These are phyloP conservation scores for Stephania cephalantha DNA, from an alignment of 164 flowering plant genomes.

Conservation along the genomic window DNA sequence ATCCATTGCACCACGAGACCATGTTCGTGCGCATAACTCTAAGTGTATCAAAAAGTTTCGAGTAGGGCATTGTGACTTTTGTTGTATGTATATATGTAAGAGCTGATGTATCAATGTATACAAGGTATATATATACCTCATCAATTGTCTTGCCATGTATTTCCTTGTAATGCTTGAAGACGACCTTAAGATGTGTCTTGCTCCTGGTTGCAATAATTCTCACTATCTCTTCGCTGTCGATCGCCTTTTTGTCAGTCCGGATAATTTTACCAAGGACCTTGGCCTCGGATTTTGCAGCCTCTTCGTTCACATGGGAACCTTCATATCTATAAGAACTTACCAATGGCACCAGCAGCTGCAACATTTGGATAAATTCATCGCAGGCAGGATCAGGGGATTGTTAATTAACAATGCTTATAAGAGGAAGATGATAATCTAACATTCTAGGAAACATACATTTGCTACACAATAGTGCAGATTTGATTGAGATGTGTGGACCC, in stretches of 20 bases:
- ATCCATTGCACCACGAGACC: too few relatives aligned
- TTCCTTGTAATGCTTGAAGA: conserved; percentile 45
- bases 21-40: too few relatives aligned
- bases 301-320: conserved; percentile 47
- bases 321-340: conserved; percentile 74
- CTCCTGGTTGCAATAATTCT: conserved; percentile 66
- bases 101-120: too few relatives aligned
- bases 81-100: too few relatives aligned
- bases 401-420: background rate
- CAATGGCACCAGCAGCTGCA: conserved; percentile 62
- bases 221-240: conserved; percentile 50
- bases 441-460: too few relatives aligned
- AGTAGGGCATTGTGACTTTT: too few relatives aligned
- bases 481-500: too few relatives aligned
- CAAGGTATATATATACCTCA: conserved; percentile 29
- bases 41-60: too few relatives aligned
- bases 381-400: background rate
- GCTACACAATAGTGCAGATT: too few relatives aligned
- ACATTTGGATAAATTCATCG: conserved; percentile 4
- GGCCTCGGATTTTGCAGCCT: conserved; percentile 66
- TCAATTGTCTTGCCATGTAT: conserved; percentile 30
- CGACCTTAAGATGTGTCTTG: conserved; percentile 47
- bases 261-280: conserved; percentile 34
- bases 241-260: conserved; percentile 23
- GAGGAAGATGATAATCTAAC: too few relatives aligned